A percentile compares a stretch with the other conserved stretches of the same genome.
phyloP scores from a whole-genome alignment of 1,284 basidiomycete genomes.

The Gymnopus androsaceus region DNA sequence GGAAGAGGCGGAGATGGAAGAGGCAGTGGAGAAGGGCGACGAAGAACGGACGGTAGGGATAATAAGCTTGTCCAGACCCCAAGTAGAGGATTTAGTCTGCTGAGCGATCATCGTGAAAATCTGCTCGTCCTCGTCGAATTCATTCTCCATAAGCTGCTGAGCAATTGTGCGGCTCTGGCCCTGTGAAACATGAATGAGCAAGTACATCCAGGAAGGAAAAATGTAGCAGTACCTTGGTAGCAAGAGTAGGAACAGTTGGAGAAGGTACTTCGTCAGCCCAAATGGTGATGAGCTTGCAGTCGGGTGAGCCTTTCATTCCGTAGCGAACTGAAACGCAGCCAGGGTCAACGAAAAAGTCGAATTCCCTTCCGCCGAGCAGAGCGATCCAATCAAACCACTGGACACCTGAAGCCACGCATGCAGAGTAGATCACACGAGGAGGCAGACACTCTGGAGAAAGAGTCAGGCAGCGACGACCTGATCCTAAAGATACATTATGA shows the following conservation, averaged over 20 bases:
- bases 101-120: constrained; percentile 73
- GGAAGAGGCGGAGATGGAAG: constrained; percentile 60
- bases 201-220: background rate
- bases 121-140: constrained; percentile 67
- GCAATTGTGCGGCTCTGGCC: constrained; percentile 59
- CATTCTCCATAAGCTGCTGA: constrained; percentile 68
- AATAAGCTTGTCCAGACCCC: constrained; percentile 62
- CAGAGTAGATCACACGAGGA: constrained; percentile 67
- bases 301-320: constrained; percentile 37
- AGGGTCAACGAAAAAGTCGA: constrained; percentile 78
- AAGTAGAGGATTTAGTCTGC: constrained; percentile 65
- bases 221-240: constrained; percentile 16
- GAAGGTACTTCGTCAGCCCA: constrained; percentile 59
- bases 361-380: constrained; percentile 64
- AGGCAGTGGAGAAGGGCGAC: constrained; percentile 59
- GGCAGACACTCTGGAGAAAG: constrained; percentile 68
- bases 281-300: constrained; percentile 52
- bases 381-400: constrained; percentile 79
- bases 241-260: constrained; percentile 23
- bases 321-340: constrained; percentile 70
- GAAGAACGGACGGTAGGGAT: constrained; percentile 46
- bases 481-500: too few relatives aligned
- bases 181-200: constrained; percentile 13
- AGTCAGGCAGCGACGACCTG: constrained; percentile 71
- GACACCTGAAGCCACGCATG: constrained; percentile 65